These are phyloP conservation scores for Anethum foeniculum DNA, from an alignment of 140 eudicot genomes.

Conservation along the genomic window DNA sequence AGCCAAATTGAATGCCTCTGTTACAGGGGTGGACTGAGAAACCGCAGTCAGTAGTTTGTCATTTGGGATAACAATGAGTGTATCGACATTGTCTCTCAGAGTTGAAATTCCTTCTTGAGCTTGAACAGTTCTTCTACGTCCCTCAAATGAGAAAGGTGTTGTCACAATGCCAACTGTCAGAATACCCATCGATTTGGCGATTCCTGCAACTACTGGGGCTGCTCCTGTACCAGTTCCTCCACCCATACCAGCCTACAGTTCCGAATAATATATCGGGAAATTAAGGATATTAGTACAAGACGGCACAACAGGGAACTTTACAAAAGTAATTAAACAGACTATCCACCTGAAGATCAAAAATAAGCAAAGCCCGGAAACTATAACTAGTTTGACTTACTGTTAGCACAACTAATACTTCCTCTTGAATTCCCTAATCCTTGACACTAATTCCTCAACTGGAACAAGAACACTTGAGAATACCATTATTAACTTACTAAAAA, in stretches of 20 bases:
- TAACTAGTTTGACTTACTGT: not conserved
- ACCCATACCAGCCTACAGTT: conserved; percentile 96
- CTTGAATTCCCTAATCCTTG: not conserved
- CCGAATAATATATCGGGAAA: conserved; percentile 1
- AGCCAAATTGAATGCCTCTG: conserved; percentile 91
- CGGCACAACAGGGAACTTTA: not conserved
- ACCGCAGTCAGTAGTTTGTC: conserved; percentile 87
- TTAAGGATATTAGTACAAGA: not conserved
- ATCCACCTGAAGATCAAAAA: not conserved
- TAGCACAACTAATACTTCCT: not conserved
- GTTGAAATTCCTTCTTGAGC: conserved; percentile 99
- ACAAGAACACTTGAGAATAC: not conserved
- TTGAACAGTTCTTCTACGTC: conserved; percentile 81
- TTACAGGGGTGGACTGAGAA: conserved; percentile 90
- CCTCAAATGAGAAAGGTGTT: conserved; percentile 89
- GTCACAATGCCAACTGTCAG: conserved; percentile 93
- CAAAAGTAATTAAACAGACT: not conserved
- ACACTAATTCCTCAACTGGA: not conserved
- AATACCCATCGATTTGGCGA: conserved; percentile 90
- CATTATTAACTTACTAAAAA: not conserved
- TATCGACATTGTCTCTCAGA: conserved; percentile 88
- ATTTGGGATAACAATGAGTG: conserved; percentile 86
- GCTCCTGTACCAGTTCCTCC: conserved; percentile 99
- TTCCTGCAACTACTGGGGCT: conserved; percentile 85
- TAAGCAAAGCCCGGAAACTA: not conserved